These are phyloP conservation scores for Chenopodium quinoa DNA, from an alignment of 148 eudicot genomes.

Conservation along the genomic window DNA sequence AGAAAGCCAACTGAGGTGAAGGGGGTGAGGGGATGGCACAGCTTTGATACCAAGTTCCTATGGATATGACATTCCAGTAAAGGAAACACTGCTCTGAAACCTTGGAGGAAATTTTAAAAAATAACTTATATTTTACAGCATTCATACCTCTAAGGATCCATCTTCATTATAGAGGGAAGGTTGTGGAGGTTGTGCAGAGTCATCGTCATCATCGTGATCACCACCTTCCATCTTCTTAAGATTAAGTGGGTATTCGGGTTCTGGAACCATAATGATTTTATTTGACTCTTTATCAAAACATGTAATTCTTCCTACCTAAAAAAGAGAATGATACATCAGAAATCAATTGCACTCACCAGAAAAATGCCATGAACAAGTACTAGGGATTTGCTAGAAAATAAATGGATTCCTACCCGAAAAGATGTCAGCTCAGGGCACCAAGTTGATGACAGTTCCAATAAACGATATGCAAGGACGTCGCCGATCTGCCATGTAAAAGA, in stretches of 20 bases:
- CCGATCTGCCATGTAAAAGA: constrained; percentile 62
- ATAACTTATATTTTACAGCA: background rate
- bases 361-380: background rate
- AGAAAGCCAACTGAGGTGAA: background rate
- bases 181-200: constrained; percentile 38
- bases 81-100: background rate
- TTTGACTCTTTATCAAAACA: constrained; percentile 43
- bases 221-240: constrained; percentile 33
- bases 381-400: background rate
- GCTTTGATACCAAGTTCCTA: background rate
- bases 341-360: background rate
- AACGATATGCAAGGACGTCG: constrained; percentile 81
- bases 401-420: constrained; percentile 40
- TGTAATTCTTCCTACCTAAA: constrained; percentile 73
- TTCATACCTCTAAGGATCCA: constrained; percentile 85
- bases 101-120: background rate
- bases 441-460: constrained; percentile 76
- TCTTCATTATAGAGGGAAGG: constrained; percentile 69
- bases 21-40: background rate
- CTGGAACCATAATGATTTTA: constrained; percentile 50
- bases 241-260: constrained; percentile 67
- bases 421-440: constrained; percentile 83
- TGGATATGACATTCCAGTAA: background rate
- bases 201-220: constrained; percentile 48
- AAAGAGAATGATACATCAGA: background rate